A percentile compares a stretch with the other conserved stretches of the same genome.
These are phyloP conservation scores for Gynandropsis gynandra DNA, from an alignment of 345 rosid species.

Conservation along the genomic window DNA sequence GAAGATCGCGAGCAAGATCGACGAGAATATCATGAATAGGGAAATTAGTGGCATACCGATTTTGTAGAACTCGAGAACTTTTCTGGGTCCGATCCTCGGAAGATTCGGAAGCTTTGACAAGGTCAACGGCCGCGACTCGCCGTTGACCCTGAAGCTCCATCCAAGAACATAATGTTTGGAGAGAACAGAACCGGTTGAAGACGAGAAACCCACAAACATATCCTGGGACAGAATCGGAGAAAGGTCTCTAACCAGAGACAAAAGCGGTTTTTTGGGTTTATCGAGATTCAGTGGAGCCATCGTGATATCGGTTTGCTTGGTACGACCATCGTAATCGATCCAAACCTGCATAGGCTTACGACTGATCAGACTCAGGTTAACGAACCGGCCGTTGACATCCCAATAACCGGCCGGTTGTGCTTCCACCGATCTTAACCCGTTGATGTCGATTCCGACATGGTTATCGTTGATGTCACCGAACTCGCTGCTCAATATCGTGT, in stretches of 20 bases:
- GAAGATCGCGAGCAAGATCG: constrained; percentile 18
- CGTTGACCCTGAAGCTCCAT: constrained; percentile 58
- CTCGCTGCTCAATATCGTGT: constrained; percentile 69
- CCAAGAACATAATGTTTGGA: constrained; percentile 50
- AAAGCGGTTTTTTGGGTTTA: constrained; percentile 39
- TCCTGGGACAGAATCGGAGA: constrained; percentile 23
- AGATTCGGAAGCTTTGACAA: constrained; percentile 52
- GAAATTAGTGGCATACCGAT: constrained; percentile 42
- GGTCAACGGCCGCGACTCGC: constrained; percentile 31
- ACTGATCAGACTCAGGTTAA: constrained; percentile 49
- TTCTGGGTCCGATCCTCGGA: constrained; percentile 36
- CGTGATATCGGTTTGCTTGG: constrained; percentile 42
- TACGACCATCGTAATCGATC: constrained; percentile 63
- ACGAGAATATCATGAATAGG: constrained; percentile 20
- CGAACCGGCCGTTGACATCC: constrained; percentile 24
- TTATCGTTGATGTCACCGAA: constrained; percentile 67
- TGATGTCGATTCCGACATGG: constrained; percentile 76
- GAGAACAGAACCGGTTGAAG: constrained; percentile 41
- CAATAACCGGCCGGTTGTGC: constrained; percentile 44
- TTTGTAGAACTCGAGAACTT: constrained; percentile 29
- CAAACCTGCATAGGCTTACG: constrained; percentile 61
- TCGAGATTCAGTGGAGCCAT: constrained; percentile 41
- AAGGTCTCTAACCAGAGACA: constrained; percentile 42
- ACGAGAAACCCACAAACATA: constrained; percentile 68
- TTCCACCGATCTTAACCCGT: constrained; percentile 46